Evolutionary conservation across 129 eudicot species (phyloP), one percentile per base, ranked within the genome.

Genomic region (Tanacetum coccineum): DNA sequence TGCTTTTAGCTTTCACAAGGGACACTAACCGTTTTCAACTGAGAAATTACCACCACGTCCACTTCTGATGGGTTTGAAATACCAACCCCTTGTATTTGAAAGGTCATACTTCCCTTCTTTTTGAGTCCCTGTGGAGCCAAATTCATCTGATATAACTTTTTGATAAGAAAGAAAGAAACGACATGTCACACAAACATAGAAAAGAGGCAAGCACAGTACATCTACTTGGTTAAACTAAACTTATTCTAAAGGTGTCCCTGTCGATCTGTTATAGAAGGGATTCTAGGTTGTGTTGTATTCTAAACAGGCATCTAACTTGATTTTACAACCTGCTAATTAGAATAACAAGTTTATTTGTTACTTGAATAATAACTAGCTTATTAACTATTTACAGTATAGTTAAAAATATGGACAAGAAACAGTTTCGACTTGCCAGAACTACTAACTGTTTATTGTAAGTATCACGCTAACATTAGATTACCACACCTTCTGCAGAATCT

Each of bases 1-100:
- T 36, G 9, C 9, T 28, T 71, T 65, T 45, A 22, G 53, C 39
- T 55, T 21, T 66, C 62, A 49, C 30, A 39, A 30, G 19, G 15
- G 59, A 48, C 48, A 79, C 95, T 71, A 66, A 88, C 96, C 97
- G 59, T 88, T 88, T 55, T 88, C 96, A 61, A 66, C 70, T 26
- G 87, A 64, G 77, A 67, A 71, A 74, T 79, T 76, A 62, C 76
- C 77, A 39, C 80, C 83, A 53, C 90, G 96, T 36, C 88, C 83
- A 70, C 89, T 68, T 62, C 84, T 79, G 75, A 62, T 1, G 17
- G 73, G 74, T 76, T 72, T 81, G 74, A 69, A 57, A 17, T 90
- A 95, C 46, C 80, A 89, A 75, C 82, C 67, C 14, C 87, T 78
- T 9, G 67, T 74, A 74, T 62, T 61, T 17, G 63, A 39, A 64